Conservation (phyloP, 768 basidiomycete genomes). For the Leccinum sublutescens region DNA sequence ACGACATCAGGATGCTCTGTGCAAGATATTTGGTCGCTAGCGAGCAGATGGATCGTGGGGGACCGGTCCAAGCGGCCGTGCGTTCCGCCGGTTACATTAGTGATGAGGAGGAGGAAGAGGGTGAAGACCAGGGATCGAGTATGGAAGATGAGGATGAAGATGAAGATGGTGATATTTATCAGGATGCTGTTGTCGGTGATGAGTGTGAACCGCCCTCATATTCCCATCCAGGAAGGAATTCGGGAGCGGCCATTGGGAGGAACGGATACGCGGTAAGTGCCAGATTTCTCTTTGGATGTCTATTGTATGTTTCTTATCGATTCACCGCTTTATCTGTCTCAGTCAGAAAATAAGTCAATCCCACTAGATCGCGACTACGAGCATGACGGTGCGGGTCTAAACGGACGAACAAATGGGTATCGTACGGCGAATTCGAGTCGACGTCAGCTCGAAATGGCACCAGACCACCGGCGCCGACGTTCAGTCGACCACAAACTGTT, state of each 20-base stretch:
- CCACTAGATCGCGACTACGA: slow-evolving; percentile 16
- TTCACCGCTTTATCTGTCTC: slow-evolving; percentile 8
- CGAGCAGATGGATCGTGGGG: slow-evolving; percentile 89
- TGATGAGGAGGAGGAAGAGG: slow-evolving; percentile 67
- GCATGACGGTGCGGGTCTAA: background rate
- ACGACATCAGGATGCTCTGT: slow-evolving; percentile 91
- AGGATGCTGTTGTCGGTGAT: slow-evolving; percentile 36
- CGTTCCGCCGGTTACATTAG: slow-evolving; percentile 84
- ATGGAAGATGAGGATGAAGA: slow-evolving; percentile 44
- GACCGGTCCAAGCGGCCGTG: slow-evolving; percentile 91
- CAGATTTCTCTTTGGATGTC: background rate
- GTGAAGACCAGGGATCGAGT: slow-evolving; percentile 61
- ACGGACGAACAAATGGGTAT: slow-evolving; percentile 19
- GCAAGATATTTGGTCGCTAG: slow-evolving; percentile 92
- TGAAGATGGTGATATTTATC: slow-evolving; percentile 49
- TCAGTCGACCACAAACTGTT: background rate
- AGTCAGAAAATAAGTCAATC: slow-evolving; percentile 47
- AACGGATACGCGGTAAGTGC: slow-evolving; percentile 65
- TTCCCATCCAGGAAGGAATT: slow-evolving; percentile 43
- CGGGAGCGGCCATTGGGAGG: slow-evolving; percentile 40
- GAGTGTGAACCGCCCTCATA: slow-evolving; percentile 63
- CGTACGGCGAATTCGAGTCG: slow-evolving; percentile 44
- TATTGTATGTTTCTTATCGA: background rate
- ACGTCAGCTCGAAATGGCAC: slow-evolving; percentile 73
- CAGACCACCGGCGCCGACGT: slow-evolving; percentile 51